Conservation (phyloP, 441 rosid genomes). For the Adansonia grandidieri region DNA sequence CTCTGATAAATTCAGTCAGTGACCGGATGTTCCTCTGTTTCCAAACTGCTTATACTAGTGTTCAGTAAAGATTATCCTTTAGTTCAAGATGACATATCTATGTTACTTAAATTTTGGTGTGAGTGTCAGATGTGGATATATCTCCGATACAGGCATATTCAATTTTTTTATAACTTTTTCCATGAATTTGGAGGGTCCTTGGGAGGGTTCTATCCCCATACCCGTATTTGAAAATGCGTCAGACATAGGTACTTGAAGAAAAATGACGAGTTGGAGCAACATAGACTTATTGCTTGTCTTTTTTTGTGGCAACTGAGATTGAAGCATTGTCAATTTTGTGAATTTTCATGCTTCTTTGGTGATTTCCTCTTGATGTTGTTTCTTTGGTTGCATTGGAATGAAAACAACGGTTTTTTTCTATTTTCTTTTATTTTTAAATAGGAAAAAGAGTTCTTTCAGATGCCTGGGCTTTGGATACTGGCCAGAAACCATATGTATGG, state of each 20-base stretch:
- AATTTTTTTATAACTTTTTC: too few relatives aligned
- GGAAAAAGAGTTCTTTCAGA: conserved; percentile 96
- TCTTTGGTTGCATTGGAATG: background rate
- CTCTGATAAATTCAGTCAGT: conserved; percentile 1
- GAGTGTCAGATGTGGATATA: too few relatives aligned
- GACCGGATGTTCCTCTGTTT: background rate
- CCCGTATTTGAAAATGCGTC: too few relatives aligned
- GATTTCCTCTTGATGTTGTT: background rate
- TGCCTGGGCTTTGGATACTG: conserved; percentile 97
- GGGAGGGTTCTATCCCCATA: too few relatives aligned
- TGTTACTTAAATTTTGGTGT: too few relatives aligned
- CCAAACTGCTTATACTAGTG: background rate
- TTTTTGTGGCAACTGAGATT: background rate
- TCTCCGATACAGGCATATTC: too few relatives aligned
- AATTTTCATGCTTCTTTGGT: background rate
- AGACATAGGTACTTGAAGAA: too few relatives aligned
- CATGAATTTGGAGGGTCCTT: too few relatives aligned
- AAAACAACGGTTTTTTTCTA: background rate
- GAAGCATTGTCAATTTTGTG: background rate
- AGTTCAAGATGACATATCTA: too few relatives aligned
- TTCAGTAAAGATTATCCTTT: background rate
- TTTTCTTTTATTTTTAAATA: conserved; percentile 31
- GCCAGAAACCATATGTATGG: conserved; percentile 98
- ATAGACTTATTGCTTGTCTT: background rate
- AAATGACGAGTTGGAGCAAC: too few relatives aligned